Evolutionary conservation across 2,329 filamentous ascomycete genomes (phyloP).

Genomic region (Alternaria arbusti): DNA sequence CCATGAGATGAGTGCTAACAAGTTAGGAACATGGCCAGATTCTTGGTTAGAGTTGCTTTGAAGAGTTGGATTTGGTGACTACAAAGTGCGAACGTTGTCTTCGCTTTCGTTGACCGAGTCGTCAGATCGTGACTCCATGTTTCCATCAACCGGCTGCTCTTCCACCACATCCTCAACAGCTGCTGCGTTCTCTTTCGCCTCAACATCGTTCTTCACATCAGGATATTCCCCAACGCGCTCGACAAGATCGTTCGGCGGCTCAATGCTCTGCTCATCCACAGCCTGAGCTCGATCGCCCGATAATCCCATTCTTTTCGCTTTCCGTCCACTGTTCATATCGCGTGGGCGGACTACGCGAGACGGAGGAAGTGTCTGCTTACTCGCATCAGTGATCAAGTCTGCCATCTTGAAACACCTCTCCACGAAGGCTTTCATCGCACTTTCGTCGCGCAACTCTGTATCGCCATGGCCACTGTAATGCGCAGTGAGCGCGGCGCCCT

Average conservation of each 20-base stretch:
- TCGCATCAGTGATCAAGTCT: constrained; percentile 28
- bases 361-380: constrained; percentile 19
- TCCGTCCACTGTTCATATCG: constrained; percentile 21
- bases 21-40: neutral
- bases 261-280: neutral
- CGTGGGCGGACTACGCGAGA: constrained; percentile 17
- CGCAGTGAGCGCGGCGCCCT: constrained; percentile 25
- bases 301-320: constrained; percentile 5
- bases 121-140: neutral
- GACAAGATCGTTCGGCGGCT: neutral
- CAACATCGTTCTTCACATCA: neutral
- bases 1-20: neutral
- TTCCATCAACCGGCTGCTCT: neutral
- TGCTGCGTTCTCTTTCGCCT: neutral
- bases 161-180: neutral
- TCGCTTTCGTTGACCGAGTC: neutral
- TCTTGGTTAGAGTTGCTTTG: neutral
- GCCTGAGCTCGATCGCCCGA: neutral
- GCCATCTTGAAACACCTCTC: constrained; percentile 25
- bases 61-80: neutral
- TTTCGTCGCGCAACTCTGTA: constrained; percentile 7
- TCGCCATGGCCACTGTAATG: constrained; percentile 12
- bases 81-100: neutral
- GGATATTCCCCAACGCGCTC: neutral
- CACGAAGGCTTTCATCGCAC: constrained; percentile 24